These are phyloP conservation scores for Gaultheria prostrata DNA, from an alignment of 148 eudicot species.

Conservation along the genomic window DNA sequence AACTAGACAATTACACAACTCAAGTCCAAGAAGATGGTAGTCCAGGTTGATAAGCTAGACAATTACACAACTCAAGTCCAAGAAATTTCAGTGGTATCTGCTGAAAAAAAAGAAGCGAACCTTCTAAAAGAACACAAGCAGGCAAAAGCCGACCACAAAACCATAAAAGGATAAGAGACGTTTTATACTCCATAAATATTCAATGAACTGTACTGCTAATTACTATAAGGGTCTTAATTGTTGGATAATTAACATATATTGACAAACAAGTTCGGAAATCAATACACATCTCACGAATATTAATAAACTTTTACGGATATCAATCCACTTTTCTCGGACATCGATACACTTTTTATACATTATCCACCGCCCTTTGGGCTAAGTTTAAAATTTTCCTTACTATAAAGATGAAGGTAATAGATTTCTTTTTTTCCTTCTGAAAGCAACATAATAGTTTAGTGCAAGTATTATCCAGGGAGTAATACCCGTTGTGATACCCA, in stretches of 20 bases:
- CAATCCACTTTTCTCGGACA: no score
- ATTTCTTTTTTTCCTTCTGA: no score
- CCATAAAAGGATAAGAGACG: not conserved
- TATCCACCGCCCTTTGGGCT: no score
- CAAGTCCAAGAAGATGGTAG: not conserved
- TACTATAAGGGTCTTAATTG: no score
- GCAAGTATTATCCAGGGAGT: conserved; percentile 1
- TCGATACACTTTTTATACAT: no score
- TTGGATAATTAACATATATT: no score
- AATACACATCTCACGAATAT: no score
- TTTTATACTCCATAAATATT: not conserved
- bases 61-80: not conserved
- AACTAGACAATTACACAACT: conserved; percentile 3
- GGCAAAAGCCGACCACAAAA: not conserved
- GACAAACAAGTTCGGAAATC: no score
- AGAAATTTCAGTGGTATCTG: not conserved
- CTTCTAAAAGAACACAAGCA: conserved; percentile 6
- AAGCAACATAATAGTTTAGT: not conserved
- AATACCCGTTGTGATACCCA: conserved; percentile 95
- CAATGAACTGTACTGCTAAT: not conserved
- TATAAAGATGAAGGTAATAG: not conserved
- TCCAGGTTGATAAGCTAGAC: conserved; percentile 2
- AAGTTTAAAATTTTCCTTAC: no score
- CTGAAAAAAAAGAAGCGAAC: not conserved
- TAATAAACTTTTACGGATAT: no score